Evolutionary conservation across 208 protist genomes (phyloP), one percentile per base, ranked within the genome.

Genomic region (Leishmania tropica): DNA sequence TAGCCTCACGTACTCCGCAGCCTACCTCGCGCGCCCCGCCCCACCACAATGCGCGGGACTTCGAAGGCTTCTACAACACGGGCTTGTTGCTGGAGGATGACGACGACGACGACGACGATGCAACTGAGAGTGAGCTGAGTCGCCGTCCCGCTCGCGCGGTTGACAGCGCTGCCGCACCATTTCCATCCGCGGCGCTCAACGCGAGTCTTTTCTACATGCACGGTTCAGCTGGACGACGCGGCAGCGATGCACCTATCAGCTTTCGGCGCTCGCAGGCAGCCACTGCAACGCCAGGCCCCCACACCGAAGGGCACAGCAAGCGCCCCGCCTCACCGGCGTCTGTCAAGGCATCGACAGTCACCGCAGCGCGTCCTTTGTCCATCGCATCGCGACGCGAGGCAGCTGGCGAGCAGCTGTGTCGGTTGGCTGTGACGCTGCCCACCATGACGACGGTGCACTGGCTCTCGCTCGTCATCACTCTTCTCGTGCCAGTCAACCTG

Each of bases 401-500:
- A 2, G 83, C 83, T 3, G 40, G 7, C 2, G 78, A 21, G 1
- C 37, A 80, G 47, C 48, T 86, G 10, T 53, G 51, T 35, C 67
- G 78, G 17, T 24, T 79, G 1, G 65, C 73, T 3, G 78, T 68
- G 7, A 37, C 28, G 13, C 53, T 88, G 54, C 84, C 80, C 8
- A 58, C 19, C 21, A 48, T 88, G 77, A 82, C 56, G 4, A 58
- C 56, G 19, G 67, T 78, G 6, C 73, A 73, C 24, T 42, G 73
- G 42, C 85, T 88, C 31, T 85, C 85, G 1, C 81, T 88, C 37
- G 28, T 85, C 54, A 79, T 88, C 65, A 75, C 74, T 8, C 62
- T 85, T 13, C 78, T 88, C 17, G 47, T 88, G 1, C 81, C 74
- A 1, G 31, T 85, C 24, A 84, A 88, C 81, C n/a, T 88, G 1